Evolutionary conservation across 257 asterid genomes (phyloP).

Genomic region (Plectranthus barbatus): DNA sequence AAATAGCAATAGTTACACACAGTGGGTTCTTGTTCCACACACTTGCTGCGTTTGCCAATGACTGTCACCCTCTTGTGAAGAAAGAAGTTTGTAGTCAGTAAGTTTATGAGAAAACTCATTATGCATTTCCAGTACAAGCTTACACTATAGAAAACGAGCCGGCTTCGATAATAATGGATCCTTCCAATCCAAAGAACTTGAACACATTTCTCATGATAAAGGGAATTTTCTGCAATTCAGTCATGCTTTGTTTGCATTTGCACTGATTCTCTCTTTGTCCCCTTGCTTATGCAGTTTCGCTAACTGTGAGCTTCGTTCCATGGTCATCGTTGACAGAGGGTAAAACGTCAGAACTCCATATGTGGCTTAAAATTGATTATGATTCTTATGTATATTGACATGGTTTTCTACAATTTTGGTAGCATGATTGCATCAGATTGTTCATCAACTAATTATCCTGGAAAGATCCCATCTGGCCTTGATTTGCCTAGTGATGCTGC

Average conservation of each 20-base stretch:
- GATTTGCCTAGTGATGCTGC: constrained; percentile 44
- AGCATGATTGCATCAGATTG: constrained; percentile 49
- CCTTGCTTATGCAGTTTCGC: constrained; percentile 50
- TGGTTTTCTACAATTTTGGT: constrained; percentile 7
- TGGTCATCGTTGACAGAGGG: constrained; percentile 73
- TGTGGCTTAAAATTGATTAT: neutral
- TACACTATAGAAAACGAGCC: neutral
- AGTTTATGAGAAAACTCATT: constrained; percentile 12
- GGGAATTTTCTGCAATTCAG: neutral
- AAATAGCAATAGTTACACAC: constrained; percentile 87
- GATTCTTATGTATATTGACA: neutral
- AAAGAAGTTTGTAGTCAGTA: constrained; percentile 69
- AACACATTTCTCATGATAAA: neutral
- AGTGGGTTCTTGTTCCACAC: constrained; percentile 85
- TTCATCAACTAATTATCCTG: constrained; percentile 50
- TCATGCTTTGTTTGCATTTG: neutral
- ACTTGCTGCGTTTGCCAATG: constrained; percentile 53
- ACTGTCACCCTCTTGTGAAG: constrained; percentile 59
- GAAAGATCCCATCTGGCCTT: constrained; percentile 56
- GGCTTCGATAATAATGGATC: neutral
- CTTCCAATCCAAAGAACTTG: neutral
- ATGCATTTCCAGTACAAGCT: neutral
- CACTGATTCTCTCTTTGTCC: neutral
- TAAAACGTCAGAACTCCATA: constrained; percentile 14
- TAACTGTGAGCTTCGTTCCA: constrained; percentile 90